Evolutionary conservation across 495 filamentous ascomycete genomes (phyloP).

Genomic region (Endocarpon pusillum): DNA sequence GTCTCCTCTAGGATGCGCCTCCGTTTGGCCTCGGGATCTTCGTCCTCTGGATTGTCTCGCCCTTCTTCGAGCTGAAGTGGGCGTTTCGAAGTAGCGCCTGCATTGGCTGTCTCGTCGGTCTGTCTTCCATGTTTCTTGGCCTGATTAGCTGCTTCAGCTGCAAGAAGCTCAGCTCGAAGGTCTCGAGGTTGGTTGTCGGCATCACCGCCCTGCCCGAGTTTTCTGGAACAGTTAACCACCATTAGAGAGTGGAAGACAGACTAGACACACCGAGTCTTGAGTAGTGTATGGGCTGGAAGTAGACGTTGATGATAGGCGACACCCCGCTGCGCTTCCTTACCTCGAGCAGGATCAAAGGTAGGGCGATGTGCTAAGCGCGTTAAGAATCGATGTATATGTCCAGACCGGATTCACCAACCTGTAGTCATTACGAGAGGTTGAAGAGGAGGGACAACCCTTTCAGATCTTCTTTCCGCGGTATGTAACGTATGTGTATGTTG

Average conservation of each 20-base stretch:
- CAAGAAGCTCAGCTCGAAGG: constrained; percentile 75
- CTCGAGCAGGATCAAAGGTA: constrained; percentile 86
- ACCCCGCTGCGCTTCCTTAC: constrained; percentile 86
- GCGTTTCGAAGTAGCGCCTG: constrained; percentile 40
- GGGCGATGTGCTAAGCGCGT: constrained; percentile 65
- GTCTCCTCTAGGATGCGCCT: constrained; percentile 77
- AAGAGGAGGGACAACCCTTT: constrained; percentile 1
- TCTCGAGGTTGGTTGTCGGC: constrained; percentile 60
- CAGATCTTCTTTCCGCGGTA: neutral
- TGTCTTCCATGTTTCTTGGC: constrained; percentile 59
- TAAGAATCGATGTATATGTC: too few relatives aligned
- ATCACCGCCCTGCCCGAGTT: constrained; percentile 79
- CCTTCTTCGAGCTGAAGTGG: constrained; percentile 36
- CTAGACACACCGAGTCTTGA: constrained; percentile 57
- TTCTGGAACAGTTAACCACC: constrained; percentile 23
- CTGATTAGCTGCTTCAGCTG: constrained; percentile 74
- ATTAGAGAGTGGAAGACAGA: neutral
- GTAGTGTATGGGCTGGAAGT: constrained; percentile 75
- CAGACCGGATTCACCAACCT: constrained; percentile 28
- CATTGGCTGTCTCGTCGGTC: constrained; percentile 19
- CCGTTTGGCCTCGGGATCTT: constrained; percentile 70
- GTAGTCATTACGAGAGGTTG: constrained; percentile 58
- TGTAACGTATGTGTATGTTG: too few relatives aligned
- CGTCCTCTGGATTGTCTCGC: constrained; percentile 32
- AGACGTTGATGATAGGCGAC: constrained; percentile 94